A percentile compares a stretch with the other conserved stretches of the same genome.
phyloP scores from a whole-genome alignment of 305 asterid species.

The Rubia peregrina region DNA sequence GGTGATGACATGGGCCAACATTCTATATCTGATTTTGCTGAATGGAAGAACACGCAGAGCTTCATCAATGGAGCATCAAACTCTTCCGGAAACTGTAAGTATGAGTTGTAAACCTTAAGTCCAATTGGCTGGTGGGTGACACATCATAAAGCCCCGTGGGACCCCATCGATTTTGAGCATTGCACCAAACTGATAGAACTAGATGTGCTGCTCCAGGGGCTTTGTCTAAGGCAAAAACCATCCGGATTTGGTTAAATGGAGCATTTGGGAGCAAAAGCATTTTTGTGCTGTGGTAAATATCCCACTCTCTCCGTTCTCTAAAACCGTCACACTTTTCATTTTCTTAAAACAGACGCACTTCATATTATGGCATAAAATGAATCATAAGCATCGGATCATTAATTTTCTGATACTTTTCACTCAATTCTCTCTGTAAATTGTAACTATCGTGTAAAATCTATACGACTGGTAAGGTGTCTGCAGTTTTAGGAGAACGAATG shows the following conservation, averaged over 20 bases:
- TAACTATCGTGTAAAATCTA: not conserved
- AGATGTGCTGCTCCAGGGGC: conserved; percentile 9
- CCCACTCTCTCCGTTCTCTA: no score
- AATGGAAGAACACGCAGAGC: conserved; percentile 21
- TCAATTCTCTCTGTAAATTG: not conserved
- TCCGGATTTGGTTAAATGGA: conserved; percentile 47
- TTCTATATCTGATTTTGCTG: conserved; percentile 16
- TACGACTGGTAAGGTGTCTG: not conserved
- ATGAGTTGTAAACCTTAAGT: conserved; percentile 54
- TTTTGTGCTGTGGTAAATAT: not conserved
- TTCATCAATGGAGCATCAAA: conserved; percentile 30
- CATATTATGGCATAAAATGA: no score
- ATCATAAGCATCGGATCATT: no score
- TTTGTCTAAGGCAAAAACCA: conserved; percentile 20
- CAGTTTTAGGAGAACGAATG: not conserved
- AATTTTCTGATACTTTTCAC: no score
- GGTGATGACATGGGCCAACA: conserved; percentile 4
- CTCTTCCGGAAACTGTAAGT: conserved; percentile 29
- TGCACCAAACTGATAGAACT: conserved; percentile 15
- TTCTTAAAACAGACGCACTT: no score
- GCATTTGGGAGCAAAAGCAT: conserved; percentile 35
- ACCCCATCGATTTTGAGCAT: conserved; percentile 23
- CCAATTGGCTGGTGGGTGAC: conserved; percentile 54
- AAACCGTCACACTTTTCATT: not conserved
- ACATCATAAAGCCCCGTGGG: conserved; percentile 46